Conservation (phyloP, 768 basidiomycete genomes). For the Mycena pura region DNA sequence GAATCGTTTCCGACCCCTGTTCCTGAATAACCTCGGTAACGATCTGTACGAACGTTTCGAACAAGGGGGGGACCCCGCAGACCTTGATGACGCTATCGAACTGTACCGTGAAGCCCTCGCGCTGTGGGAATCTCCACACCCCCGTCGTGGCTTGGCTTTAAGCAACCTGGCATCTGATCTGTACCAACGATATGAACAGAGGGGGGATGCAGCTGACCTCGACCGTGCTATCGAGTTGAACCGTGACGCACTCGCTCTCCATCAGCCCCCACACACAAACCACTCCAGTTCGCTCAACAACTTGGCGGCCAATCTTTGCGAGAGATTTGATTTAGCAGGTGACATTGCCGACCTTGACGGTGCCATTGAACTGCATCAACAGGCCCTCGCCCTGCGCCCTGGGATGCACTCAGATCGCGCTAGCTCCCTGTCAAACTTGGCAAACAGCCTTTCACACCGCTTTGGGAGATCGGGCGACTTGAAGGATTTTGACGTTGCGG, state of each 20-base stretch:
- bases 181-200: background rate
- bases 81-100: background rate
- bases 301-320: too few relatives aligned
- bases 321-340: too few relatives aligned
- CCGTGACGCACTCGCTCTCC: background rate
- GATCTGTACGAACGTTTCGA: background rate
- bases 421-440: too few relatives aligned
- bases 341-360: too few relatives aligned
- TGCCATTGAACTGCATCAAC: too few relatives aligned
- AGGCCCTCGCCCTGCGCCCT: too few relatives aligned
- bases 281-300: background rate
- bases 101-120: background rate
- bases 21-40: background rate
- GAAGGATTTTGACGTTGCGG: too few relatives aligned
- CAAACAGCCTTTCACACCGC: too few relatives aligned
- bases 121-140: background rate
- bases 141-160: background rate
- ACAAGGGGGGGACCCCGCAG: background rate
- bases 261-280: background rate
- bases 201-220: background rate
- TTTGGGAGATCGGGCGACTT: too few relatives aligned
- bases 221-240: background rate
- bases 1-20: background rate
- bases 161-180: background rate
- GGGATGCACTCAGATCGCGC: too few relatives aligned